Percentiles rank a stretch among this genome's conserved stretches.
phyloP scores from a whole-genome alignment of 2,329 filamentous ascomycete genomes.

The Alternaria hordeiaustralica region DNA sequence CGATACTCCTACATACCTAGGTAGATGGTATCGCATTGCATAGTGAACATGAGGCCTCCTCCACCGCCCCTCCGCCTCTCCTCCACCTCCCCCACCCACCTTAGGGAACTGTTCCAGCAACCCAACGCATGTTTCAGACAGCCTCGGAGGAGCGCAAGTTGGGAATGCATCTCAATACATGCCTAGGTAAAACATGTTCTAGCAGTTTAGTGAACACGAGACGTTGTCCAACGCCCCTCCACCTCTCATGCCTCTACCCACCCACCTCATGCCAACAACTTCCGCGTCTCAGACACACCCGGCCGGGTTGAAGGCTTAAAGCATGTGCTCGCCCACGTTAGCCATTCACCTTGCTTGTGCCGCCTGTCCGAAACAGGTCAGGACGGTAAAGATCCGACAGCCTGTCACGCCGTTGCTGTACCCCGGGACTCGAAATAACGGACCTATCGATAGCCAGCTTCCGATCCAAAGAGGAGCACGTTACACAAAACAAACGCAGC shows the following conservation, averaged over 20 bases:
- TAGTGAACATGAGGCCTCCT: neutral
- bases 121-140: too few relatives aligned
- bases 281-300: neutral
- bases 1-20: neutral
- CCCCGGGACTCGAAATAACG: neutral
- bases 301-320: neutral
- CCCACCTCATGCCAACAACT: neutral
- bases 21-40: neutral
- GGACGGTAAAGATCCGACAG: neutral
- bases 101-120: too few relatives aligned
- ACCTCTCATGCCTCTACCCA: neutral
- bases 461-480: neutral
- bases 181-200: neutral
- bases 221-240: neutral
- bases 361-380: neutral
- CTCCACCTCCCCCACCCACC: too few relatives aligned
- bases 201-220: neutral
- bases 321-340: neutral
- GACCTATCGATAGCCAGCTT: constrained; percentile 1
- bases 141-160: neutral
- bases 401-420: neutral
- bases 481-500: constrained; percentile 2
- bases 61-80: too few relatives aligned
- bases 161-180: neutral
- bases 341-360: neutral